Conservation (phyloP, 2,329 filamentous ascomycete species). For the Colletotrichum viniferum region DNA sequence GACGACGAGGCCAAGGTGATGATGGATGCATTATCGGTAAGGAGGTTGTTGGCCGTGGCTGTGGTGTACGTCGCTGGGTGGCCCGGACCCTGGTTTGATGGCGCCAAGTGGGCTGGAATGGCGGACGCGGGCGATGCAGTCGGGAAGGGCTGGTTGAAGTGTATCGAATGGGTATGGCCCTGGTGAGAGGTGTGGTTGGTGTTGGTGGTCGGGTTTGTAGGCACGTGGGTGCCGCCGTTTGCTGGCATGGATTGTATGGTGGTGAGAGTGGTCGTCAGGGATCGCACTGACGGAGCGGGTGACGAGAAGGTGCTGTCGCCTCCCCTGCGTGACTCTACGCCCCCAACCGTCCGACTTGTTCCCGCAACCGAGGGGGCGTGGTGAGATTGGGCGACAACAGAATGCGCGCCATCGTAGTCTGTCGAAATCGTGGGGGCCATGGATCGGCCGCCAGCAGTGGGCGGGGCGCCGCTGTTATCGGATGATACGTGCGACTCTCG, state of each 20-base stretch:
- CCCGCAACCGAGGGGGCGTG: slow-evolving; percentile 69
- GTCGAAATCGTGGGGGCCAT: slow-evolving; percentile 83
- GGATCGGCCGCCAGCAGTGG: slow-evolving; percentile 72
- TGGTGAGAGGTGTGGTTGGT: slow-evolving; percentile 41
- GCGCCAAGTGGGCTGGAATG: slow-evolving; percentile 72
- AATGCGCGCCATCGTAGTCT: slow-evolving; percentile 76
- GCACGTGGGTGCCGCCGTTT: slow-evolving; percentile 32
- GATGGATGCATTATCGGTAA: slow-evolving; percentile 87
- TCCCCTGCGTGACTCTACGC: slow-evolving; percentile 71
- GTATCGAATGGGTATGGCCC: slow-evolving; percentile 51
- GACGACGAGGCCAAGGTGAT: slow-evolving; percentile 83
- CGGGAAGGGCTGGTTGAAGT: slow-evolving; percentile 71
- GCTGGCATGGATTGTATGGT: slow-evolving; percentile 74
- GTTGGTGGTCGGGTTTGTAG: slow-evolving; percentile 34
- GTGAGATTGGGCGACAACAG: slow-evolving; percentile 78
- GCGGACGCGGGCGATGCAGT: slow-evolving; percentile 70
- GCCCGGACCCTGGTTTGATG: slow-evolving; percentile 43
- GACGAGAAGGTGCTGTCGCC: slow-evolving; percentile 81
- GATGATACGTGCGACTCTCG: slow-evolving; percentile 65
- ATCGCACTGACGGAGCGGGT: slow-evolving; percentile 79
- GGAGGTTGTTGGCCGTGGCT: slow-evolving; percentile 81
- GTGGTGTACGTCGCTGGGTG: slow-evolving; percentile 75
- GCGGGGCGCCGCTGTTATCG: slow-evolving; percentile 59
- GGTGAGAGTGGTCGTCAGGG: slow-evolving; percentile 81
- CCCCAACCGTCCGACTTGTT: slow-evolving; percentile 73